Conservation (phyloP, 257 asterid species). For the Handroanthus guayacan region DNA sequence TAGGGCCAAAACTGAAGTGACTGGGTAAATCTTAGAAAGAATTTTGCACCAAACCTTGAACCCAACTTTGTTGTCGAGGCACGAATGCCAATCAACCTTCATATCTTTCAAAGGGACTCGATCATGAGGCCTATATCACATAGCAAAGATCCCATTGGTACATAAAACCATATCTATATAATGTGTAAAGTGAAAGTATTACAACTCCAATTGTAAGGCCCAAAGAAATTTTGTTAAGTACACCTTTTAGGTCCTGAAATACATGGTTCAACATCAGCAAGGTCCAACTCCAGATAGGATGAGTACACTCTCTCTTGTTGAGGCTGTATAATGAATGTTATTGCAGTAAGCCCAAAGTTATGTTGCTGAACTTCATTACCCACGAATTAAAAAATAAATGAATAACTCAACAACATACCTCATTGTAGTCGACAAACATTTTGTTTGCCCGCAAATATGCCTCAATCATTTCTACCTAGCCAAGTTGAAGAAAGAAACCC, state of each 20-base stretch:
- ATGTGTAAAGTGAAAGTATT: constrained; percentile 41
- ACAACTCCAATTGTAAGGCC: background rate
- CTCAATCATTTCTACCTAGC: constrained; percentile 84
- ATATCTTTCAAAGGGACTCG: constrained; percentile 82
- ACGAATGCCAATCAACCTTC: constrained; percentile 90
- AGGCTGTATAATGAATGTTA: constrained; percentile 57
- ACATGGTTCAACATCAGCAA: constrained; percentile 79
- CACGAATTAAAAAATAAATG: background rate
- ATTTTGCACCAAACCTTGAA: constrained; percentile 67
- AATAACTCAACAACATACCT: constrained; percentile 49
- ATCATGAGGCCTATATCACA: constrained; percentile 74
- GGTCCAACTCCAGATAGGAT: constrained; percentile 75
- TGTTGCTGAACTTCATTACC: constrained; percentile 4
- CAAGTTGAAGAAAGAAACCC: constrained; percentile 33
- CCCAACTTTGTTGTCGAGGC: constrained; percentile 81
- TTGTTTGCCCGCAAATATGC: constrained; percentile 85
- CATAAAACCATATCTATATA: background rate
- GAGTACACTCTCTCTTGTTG: constrained; percentile 81
- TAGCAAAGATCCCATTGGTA: constrained; percentile 15
- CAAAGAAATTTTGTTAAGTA: background rate
- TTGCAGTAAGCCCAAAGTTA: constrained; percentile 24
- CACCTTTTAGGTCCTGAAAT: constrained; percentile 96
- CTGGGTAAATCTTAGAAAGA: background rate
- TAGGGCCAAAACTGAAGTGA: too few species aligned
- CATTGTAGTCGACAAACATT: constrained; percentile 82